Evolutionary conservation across 495 filamentous ascomycete genomes (phyloP).

Genomic region (Articulospora tetracladia): DNA sequence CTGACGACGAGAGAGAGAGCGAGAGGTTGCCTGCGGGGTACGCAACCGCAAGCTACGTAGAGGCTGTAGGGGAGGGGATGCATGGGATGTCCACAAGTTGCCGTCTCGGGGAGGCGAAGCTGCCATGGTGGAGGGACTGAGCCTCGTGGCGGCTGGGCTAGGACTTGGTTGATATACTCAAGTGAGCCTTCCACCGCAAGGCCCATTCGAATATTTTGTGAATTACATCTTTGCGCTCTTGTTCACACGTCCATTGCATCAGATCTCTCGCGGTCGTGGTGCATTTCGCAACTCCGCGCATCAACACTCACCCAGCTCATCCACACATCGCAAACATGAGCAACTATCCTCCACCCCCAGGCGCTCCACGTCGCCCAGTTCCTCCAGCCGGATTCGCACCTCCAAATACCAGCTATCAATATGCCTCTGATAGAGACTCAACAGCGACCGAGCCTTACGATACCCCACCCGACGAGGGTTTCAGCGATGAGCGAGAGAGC

Average conservation of each 20-base stretch:
- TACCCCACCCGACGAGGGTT: background rate
- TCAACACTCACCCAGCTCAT: background rate
- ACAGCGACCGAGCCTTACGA: background rate
- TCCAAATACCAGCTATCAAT: background rate
- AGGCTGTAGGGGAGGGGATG: background rate
- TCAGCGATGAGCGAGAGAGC: too few species aligned
- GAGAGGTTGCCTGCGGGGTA: background rate
- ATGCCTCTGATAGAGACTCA: background rate
- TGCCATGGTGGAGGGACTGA: background rate
- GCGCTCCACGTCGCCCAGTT: background rate
- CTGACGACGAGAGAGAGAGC: background rate
- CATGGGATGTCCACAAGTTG: background rate
- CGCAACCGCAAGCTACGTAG: background rate
- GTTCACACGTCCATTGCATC: background rate
- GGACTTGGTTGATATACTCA: background rate
- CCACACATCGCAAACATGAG: background rate
- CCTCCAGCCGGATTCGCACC: background rate
- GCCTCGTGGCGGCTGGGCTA: background rate
- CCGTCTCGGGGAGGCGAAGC: too few species aligned
- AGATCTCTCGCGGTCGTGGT: background rate
- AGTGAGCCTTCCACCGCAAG: background rate
- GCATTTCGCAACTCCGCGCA: background rate
- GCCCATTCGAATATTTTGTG: background rate
- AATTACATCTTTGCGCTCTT: background rate
- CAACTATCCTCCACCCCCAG: background rate